Evolutionary conservation across 2,329 filamentous ascomycete genomes (phyloP).

Genomic region (Fusarium sp.): DNA sequence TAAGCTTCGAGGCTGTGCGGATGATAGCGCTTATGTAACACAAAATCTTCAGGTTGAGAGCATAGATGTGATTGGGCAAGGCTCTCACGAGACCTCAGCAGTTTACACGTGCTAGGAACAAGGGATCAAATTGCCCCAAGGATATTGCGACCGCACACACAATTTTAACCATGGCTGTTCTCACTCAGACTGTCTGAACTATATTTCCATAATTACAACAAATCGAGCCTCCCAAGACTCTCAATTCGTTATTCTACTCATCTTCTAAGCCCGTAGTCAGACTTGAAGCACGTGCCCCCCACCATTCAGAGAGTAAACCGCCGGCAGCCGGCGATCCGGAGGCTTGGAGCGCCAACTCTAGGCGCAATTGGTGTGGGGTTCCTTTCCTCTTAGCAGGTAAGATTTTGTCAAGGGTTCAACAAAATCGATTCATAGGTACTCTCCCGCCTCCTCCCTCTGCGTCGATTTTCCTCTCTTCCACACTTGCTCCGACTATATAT

Average conservation of each 20-base stretch:
- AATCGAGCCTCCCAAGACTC: not conserved
- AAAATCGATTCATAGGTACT: slow-evolving; percentile 11
- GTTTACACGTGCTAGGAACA: slow-evolving; percentile 9
- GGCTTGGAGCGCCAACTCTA: slow-evolving; percentile 4
- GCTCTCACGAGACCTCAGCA: slow-evolving; percentile 22
- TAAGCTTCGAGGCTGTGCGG: not conserved
- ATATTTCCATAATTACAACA: not conserved
- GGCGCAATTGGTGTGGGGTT: slow-evolving; percentile 28
- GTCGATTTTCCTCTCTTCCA: slow-evolving; percentile 22
- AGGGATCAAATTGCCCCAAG: not conserved
- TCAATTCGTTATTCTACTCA: not conserved
- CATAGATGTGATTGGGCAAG: slow-evolving; percentile 17
- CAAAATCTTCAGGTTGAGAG: too few species aligned
- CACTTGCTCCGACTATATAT: not conserved
- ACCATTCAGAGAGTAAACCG: not conserved
- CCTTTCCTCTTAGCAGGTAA: not conserved
- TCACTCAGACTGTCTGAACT: not conserved
- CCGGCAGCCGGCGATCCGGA: slow-evolving; percentile 34
- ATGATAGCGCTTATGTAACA: slow-evolving; percentile 36
- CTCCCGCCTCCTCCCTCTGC: slow-evolving; percentile 14
- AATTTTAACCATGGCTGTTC: not conserved
- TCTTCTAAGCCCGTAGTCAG: not conserved
- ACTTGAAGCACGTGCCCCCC: slow-evolving; percentile 13
- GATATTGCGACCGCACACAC: not conserved
- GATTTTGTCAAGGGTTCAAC: slow-evolving; percentile 34